These are phyloP conservation scores for Cladobotryum mycophilum DNA, from an alignment of 2,329 filamentous ascomycete species.

Conservation along the genomic window DNA sequence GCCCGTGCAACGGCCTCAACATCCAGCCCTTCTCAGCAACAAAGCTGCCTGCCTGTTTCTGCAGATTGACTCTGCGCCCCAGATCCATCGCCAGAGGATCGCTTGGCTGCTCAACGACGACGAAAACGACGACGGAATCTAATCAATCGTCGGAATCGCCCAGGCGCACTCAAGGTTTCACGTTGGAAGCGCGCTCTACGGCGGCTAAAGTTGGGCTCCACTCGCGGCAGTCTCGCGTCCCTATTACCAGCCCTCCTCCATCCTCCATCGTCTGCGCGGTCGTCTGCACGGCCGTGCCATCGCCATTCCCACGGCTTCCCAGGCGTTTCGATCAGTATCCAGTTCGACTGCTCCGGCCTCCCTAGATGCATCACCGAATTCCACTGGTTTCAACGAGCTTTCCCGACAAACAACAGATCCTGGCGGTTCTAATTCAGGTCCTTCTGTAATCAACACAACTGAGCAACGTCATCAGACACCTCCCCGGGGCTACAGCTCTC, in stretches of 20 bases:
- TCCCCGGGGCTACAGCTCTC: neutral
- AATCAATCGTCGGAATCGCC: too few relatives aligned
- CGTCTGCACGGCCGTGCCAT: constrained; percentile 40
- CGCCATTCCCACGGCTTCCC: constrained; percentile 43
- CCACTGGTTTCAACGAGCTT: constrained; percentile 23
- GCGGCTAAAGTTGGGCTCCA: neutral
- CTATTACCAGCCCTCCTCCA: constrained; percentile 17
- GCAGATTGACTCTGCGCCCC: constrained; percentile 2
- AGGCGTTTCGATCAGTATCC: constrained; percentile 28
- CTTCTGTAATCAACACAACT: constrained; percentile 13
- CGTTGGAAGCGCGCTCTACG: too few relatives aligned
- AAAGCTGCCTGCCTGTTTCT: neutral
- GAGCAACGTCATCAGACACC: constrained; percentile 10
- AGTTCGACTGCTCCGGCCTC: constrained; percentile 20
- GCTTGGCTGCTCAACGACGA: too few relatives aligned
- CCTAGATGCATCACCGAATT: constrained; percentile 24
- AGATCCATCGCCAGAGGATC: neutral
- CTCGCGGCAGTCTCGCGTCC: constrained; percentile 15
- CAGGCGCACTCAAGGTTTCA: too few relatives aligned
- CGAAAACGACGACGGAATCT: too few relatives aligned
- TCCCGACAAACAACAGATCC: constrained; percentile 28
- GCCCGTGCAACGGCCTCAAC: constrained; percentile 10
- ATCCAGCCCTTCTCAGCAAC: constrained; percentile 8
- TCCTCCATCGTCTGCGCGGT: constrained; percentile 30
- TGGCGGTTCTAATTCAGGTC: neutral